Evolutionary conservation across 768 basidiomycete genomes (phyloP).

Genomic region (Lentinula sp.): DNA sequence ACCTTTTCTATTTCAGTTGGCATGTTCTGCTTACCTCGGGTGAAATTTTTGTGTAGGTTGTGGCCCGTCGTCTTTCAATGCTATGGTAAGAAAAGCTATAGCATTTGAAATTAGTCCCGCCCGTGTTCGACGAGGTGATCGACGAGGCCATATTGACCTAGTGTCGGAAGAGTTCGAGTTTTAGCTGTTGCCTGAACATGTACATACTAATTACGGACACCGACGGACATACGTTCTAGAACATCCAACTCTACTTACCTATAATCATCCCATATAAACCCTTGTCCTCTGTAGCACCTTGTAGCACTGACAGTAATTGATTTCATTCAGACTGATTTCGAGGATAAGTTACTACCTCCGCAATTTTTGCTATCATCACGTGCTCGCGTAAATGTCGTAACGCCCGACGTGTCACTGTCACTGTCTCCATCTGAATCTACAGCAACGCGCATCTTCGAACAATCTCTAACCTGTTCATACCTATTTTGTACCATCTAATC

Average conservation of each 20-base stretch:
- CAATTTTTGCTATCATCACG: neutral
- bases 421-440: neutral
- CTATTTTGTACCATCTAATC: neutral
- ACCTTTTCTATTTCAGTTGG: neutral
- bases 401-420: neutral
- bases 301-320: no score
- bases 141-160: conserved; percentile 52
- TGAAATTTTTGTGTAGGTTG: conserved; percentile 41
- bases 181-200: conserved; percentile 16
- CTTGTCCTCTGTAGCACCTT: no score
- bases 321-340: no score
- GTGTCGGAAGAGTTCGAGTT: conserved; percentile 67
- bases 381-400: neutral
- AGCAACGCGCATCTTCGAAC: no score
- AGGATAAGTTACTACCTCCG: no score
- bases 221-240: neutral
- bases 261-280: no score
- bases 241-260: no score
- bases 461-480: no score
- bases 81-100: conserved; percentile 59
- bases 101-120: conserved; percentile 52
- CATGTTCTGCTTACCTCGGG: neutral
- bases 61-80: conserved; percentile 66
- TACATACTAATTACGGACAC: neutral
- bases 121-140: conserved; percentile 47